Evolutionary conservation across 2,329 filamentous ascomycete species (phyloP).

Genomic region (Neospermospora avenae): DNA sequence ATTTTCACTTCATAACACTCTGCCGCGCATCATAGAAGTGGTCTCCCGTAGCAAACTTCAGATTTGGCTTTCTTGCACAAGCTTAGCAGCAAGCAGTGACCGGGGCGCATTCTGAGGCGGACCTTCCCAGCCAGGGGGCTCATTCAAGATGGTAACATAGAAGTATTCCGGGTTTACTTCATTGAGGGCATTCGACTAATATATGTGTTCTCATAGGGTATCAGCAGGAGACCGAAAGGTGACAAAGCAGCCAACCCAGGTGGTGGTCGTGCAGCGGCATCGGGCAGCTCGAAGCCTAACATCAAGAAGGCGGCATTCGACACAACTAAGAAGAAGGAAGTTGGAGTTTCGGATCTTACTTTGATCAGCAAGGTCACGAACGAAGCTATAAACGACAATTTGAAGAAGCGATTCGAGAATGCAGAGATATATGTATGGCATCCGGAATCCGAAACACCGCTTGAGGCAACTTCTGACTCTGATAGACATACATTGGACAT

Average conservation of each 20-base stretch:
- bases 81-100: neutral
- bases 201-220: slow-evolving; percentile 27
- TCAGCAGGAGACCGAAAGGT: slow-evolving; percentile 36
- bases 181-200: slow-evolving; percentile 14
- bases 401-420: slow-evolving; percentile 97
- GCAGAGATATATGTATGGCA: slow-evolving; percentile 79
- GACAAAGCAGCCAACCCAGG: slow-evolving; percentile 32
- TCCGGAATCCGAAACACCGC: neutral
- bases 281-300: slow-evolving; percentile 46
- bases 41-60: slow-evolving; percentile 2
- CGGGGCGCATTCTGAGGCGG: slow-evolving; percentile 23
- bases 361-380: slow-evolving; percentile 98
- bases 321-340: slow-evolving; percentile 97
- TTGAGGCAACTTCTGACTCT: slow-evolving; percentile 15
- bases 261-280: slow-evolving; percentile 24
- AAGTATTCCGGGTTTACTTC: neutral
- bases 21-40: neutral
- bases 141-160: slow-evolving; percentile 30
- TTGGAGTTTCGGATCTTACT: slow-evolving; percentile 95
- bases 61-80: neutral
- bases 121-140: slow-evolving; percentile 10
- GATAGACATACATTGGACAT: slow-evolving; percentile 94
- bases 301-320: slow-evolving; percentile 97
- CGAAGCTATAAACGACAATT: slow-evolving; percentile 97
- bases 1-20: slow-evolving; percentile 15